Conservation (phyloP, 1,284 basidiomycete species). For the Somion occarium region DNA sequence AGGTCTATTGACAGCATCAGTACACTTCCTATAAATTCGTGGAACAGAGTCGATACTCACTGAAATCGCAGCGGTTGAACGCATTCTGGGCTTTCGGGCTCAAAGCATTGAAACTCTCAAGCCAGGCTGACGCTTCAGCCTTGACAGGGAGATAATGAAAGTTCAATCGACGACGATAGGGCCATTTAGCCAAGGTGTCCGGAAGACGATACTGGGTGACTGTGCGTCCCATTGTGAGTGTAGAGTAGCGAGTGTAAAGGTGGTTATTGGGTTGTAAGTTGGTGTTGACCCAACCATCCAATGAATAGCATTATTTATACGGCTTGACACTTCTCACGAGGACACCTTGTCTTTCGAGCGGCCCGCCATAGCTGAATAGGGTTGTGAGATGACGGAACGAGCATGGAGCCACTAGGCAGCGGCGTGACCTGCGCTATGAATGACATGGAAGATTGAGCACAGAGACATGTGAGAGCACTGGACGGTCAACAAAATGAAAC, state of each 20-base stretch:
- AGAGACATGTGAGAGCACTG: no score
- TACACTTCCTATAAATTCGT: neutral
- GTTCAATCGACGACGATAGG: conserved; percentile 20
- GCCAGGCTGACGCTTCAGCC: conserved; percentile 17
- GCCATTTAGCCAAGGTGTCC: conserved; percentile 20
- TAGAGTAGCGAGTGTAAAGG: neutral
- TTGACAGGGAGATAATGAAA: conserved; percentile 15
- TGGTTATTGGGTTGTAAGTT: neutral
- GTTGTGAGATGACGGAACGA: no score
- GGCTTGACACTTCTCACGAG: no score
- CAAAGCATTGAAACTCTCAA: conserved; percentile 16
- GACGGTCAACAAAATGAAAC: no score
- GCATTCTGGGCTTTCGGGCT: conserved; percentile 13
- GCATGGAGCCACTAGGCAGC: no score
- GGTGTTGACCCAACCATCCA: no score
- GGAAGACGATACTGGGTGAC: conserved; percentile 14
- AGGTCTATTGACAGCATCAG: conserved; percentile 10
- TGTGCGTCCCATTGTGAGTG: neutral
- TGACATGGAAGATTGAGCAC: no score
- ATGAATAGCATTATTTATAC: no score
- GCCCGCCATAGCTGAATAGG: no score
- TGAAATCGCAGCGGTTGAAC: conserved; percentile 21
- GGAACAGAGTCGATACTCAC: conserved; percentile 12
- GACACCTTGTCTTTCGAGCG: no score
- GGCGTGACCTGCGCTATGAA: no score